Base-by-base conservation (phyloP, 2,329 filamentous ascomycete genomes). In the Phyllosticta capitalensis region DNA sequence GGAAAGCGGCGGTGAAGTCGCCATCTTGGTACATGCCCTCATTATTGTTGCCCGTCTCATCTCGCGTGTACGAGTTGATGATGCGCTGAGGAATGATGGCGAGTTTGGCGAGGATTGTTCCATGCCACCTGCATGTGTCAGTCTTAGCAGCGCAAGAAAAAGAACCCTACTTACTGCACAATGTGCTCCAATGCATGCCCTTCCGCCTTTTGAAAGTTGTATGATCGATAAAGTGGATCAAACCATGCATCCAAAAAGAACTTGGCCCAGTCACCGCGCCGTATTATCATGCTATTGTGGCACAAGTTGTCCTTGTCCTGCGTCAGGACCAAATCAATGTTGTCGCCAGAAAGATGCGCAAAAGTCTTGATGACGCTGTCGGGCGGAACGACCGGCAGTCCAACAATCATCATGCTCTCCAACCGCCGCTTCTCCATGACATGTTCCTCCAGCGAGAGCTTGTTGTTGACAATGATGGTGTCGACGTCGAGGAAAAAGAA, bases 331-430 rank as follows among this genome's bases (percentile, higher is more conserved):
- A 97, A 79, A 64, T 95, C 89, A 50, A 95, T 85, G 59, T 91
- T 83, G 52, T 88, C 80, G 38, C 85, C 86, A 63, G 84, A 85
- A n/a, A 96, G 78, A 69, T 95, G 87, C 17, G 82, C 78, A 70
- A 95, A 96, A 0, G 95, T 97, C 78, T 89, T 92, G 76, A 99
- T 97, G 67, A 99, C 92, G 75, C 90, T 95, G 75, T 96, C 90
- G 0, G 95, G 94, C 1, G 92, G 94, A 9, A 97, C 92, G 55
- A 99, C 85, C 5, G 94, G 84, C 58, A 86, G 81, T 72, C 96
- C 89, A 71, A 85, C 88, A 66, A 94, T 83, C 90, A 97, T 96
- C 60, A 89, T 72, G 21, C 78, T 79, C 68, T 95, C 88, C 54
- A 99, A 79, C 59, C 79, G 83, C 56, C 78, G 76, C 10, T 84